A percentile compares a stretch with the other conserved stretches of the same genome.
Evolutionary conservation across 108 stramenopile species (phyloP).

Genomic region (Skeletonema potamos): DNA sequence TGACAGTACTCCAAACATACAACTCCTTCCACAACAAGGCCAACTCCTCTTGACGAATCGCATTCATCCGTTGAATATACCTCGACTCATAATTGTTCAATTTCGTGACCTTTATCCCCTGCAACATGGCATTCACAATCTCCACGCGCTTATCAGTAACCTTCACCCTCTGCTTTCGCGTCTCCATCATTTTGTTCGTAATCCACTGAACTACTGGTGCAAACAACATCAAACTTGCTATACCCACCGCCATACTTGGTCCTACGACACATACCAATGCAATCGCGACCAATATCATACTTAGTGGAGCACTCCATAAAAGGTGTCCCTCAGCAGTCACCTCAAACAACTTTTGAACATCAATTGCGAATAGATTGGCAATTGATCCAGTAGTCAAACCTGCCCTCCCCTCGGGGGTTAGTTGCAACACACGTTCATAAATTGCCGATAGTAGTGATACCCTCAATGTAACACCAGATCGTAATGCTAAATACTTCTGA

Average conservation of each 20-base stretch:
- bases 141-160: slow-evolving; percentile 77
- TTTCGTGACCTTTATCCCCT: slow-evolving; percentile 73
- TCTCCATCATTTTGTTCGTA: slow-evolving; percentile 58
- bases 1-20: slow-evolving; percentile 63
- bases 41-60: slow-evolving; percentile 56
- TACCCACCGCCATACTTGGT: slow-evolving; percentile 71
- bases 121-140: slow-evolving; percentile 70
- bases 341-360: slow-evolving; percentile 84
- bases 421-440: slow-evolving; percentile 58
- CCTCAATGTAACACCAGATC: slow-evolving; percentile 65
- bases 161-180: slow-evolving; percentile 60
- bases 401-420: slow-evolving; percentile 61
- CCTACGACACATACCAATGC: slow-evolving; percentile 67
- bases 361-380: slow-evolving; percentile 80
- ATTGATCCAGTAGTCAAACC: slow-evolving; percentile 73
- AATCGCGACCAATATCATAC: slow-evolving; percentile 70
- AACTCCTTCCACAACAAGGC: slow-evolving; percentile 58
- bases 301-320: slow-evolving; percentile 83
- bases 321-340: slow-evolving; percentile 85
- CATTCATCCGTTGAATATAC: slow-evolving; percentile 53
- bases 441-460: slow-evolving; percentile 56
- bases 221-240: slow-evolving; percentile 61
- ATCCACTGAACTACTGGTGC: slow-evolving; percentile 69
- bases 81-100: slow-evolving; percentile 75
- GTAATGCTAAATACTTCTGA: slow-evolving; percentile 67